These are phyloP conservation scores for Zanthoxylum bungeanum DNA, from an alignment of 345 rosid species.

Conservation along the genomic window DNA sequence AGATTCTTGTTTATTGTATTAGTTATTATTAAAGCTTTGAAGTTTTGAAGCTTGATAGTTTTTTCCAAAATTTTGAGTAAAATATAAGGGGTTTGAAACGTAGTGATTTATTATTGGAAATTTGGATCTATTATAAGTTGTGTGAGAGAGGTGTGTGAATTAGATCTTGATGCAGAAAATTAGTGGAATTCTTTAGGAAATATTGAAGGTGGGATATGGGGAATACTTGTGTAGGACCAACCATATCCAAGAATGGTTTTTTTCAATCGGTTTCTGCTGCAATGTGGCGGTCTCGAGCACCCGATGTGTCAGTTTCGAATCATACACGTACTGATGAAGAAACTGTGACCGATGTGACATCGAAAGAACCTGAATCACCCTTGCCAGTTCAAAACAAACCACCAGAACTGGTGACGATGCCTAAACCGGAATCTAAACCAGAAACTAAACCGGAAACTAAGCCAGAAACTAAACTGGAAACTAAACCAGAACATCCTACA, in stretches of 20 bases:
- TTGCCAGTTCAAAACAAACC: slow-evolving; percentile 65
- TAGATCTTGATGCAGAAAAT: slow-evolving; percentile 40
- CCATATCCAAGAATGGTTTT: slow-evolving; percentile 60
- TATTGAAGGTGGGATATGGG: slow-evolving; percentile 50
- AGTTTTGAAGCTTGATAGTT: neutral
- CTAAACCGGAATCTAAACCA: slow-evolving; percentile 25
- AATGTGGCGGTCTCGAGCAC: slow-evolving; percentile 62
- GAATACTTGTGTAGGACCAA: slow-evolving; percentile 82
- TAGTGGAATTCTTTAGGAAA: slow-evolving; percentile 17
- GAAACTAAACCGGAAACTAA: slow-evolving; percentile 17
- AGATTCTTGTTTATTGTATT: neutral
- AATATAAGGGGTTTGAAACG: slow-evolving; percentile 13
- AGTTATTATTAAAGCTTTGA: slow-evolving; percentile 3
- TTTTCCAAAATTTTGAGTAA: neutral
- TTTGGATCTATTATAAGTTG: slow-evolving; percentile 26
- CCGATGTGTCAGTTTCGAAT: slow-evolving; percentile 49
- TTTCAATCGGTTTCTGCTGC: slow-evolving; percentile 77
- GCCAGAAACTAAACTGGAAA: slow-evolving; percentile 6
- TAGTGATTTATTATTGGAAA: slow-evolving; percentile 15
- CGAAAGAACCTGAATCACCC: slow-evolving; percentile 44
- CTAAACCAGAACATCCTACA: slow-evolving; percentile 29
- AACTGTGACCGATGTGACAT: slow-evolving; percentile 27
- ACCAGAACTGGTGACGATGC: slow-evolving; percentile 62
- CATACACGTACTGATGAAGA: slow-evolving; percentile 27
- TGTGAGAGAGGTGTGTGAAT: slow-evolving; percentile 12